A percentile compares a stretch with the other conserved stretches of the same genome.
Evolutionary conservation across 306 rosid genomes (phyloP).

Genomic region (Gleditsia sinensis): DNA sequence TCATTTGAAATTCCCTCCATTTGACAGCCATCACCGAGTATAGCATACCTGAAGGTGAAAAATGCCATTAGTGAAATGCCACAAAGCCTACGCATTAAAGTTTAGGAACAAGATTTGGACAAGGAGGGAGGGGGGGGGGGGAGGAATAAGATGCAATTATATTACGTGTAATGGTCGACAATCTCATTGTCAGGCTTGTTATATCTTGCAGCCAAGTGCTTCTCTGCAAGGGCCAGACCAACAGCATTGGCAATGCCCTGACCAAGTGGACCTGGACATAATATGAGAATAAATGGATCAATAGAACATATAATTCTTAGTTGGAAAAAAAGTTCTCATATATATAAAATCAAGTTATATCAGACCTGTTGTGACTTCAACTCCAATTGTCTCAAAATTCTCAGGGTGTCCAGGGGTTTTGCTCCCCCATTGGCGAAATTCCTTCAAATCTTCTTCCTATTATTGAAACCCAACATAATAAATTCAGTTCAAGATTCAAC

Average conservation of each 20-base stretch:
- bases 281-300: neutral
- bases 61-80: conserved; percentile 20
- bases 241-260: conserved; percentile 98
- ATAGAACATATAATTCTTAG: too few relatives aligned
- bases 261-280: conserved; percentile 86
- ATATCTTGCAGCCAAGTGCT: conserved; percentile 93
- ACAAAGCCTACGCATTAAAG: too few relatives aligned
- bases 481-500: neutral
- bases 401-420: conserved; percentile 97
- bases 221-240: conserved; percentile 98
- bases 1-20: conserved; percentile 99
- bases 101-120: too few relatives aligned
- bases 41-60: conserved; percentile 58
- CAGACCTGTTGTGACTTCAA: conserved; percentile 97
- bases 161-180: conserved; percentile 95
- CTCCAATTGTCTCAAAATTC: conserved; percentile 90
- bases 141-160: conserved; percentile 16
- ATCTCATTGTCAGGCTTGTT: conserved; percentile 92
- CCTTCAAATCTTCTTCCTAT: conserved; percentile 86
- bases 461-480: conserved; percentile 27
- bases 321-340: neutral
- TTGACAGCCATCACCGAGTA: conserved; percentile 95
- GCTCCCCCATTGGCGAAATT: conserved; percentile 95
- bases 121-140: neutral
- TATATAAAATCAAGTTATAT: conserved; percentile 12